A percentile compares a stretch with the other conserved stretches of the same genome.
phyloP scores from a whole-genome alignment of 192 early-diverging fungal genomes.

The Thoreauomyces humboldtii region DNA sequence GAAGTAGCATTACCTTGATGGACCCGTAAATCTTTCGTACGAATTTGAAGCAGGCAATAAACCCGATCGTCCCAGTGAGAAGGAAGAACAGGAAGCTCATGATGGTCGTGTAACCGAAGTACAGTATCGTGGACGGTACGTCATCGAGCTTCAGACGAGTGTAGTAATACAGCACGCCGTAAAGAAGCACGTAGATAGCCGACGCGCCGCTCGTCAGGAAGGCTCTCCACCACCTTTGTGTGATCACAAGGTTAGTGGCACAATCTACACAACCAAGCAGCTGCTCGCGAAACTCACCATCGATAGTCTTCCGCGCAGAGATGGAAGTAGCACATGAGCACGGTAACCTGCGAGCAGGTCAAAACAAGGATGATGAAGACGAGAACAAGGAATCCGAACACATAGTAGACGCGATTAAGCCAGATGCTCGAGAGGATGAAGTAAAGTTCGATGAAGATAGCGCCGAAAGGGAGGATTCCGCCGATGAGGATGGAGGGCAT shows the following conservation, averaged over 20 bases:
- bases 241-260: slow-evolving; percentile 14
- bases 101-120: slow-evolving; percentile 64
- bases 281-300: slow-evolving; percentile 4
- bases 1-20: slow-evolving; percentile 78
- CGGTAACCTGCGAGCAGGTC: slow-evolving; percentile 55
- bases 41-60: slow-evolving; percentile 69
- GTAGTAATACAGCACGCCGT: slow-evolving; percentile 72
- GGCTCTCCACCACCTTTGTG: slow-evolving; percentile 89
- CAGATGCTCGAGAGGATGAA: slow-evolving; percentile 62
- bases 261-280: slow-evolving; percentile 8
- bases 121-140: slow-evolving; percentile 70
- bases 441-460: slow-evolving; percentile 62
- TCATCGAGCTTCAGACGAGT: slow-evolving; percentile 61
- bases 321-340: slow-evolving; percentile 60
- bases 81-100: slow-evolving; percentile 66
- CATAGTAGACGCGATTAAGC: slow-evolving; percentile 56
- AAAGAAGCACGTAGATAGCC: slow-evolving; percentile 76
- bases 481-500: slow-evolving; percentile 59
- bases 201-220: slow-evolving; percentile 76
- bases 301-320: slow-evolving; percentile 53
- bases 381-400: slow-evolving; percentile 58
- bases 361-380: slow-evolving; percentile 56
- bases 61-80: slow-evolving; percentile 75
- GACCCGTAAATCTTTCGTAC: slow-evolving; percentile 70
- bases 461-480: slow-evolving; percentile 69